phyloP scores from a whole-genome alignment of 106 monocot genomes.

The Allium sativum region DNA sequence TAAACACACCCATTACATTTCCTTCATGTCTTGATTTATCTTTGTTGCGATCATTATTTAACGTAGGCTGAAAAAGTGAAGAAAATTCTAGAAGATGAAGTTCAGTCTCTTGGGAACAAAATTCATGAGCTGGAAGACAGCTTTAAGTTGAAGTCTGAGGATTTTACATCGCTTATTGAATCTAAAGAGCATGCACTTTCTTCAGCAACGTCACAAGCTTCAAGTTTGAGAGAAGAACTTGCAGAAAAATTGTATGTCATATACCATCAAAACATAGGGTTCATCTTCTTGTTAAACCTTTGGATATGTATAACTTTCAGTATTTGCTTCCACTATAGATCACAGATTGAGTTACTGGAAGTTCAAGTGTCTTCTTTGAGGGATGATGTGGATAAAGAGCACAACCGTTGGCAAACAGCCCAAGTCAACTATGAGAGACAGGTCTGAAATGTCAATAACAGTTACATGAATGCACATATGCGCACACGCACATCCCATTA shows the following conservation, averaged over 20 bases:
- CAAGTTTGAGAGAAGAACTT: conserved; percentile 43
- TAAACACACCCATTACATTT: not conserved
- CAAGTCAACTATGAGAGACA: conserved; percentile 98
- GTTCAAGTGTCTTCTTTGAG: conserved; percentile 39
- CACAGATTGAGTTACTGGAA: conserved; percentile 41
- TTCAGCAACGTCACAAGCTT: conserved; percentile 33
- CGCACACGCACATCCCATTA: no score
- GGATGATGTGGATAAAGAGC: conserved; percentile 56
- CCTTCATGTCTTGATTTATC: not conserved
- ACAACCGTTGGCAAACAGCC: conserved; percentile 74
- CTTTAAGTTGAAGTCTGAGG: conserved; percentile 50
- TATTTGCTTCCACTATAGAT: conserved; percentile 15
- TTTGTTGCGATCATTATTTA: not conserved
- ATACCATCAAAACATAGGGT: not conserved
- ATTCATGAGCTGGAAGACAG: conserved; percentile 53
- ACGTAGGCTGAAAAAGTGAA: conserved; percentile 52
- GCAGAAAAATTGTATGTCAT: conserved; percentile 41
- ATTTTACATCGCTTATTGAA: conserved; percentile 47
- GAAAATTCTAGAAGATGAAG: conserved; percentile 53
- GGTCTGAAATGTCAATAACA: conserved; percentile 21
- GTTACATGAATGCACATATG: no score
- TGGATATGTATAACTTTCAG: not conserved
- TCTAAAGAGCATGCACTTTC: conserved; percentile 58
- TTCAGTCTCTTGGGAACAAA: conserved; percentile 36
- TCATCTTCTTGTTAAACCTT: not conserved